These are phyloP conservation scores for Porphyrellus cyaneotinctus DNA, from an alignment of 768 basidiomycete genomes.

Conservation along the genomic window DNA sequence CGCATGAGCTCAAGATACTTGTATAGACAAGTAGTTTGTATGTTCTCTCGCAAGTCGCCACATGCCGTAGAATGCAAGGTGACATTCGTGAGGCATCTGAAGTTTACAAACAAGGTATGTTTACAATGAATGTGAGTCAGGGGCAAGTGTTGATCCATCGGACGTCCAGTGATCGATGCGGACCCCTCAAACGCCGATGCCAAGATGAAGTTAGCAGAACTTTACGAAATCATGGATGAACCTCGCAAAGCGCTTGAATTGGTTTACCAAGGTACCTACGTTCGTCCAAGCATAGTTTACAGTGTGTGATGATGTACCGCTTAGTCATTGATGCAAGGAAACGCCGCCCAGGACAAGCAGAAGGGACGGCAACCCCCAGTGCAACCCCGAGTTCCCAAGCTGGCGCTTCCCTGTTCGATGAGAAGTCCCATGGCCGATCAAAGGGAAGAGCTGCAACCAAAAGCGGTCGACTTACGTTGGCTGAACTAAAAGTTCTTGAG, in stretches of 20 bases:
- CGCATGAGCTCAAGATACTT: not conserved
- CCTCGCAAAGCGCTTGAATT: constrained; percentile 78
- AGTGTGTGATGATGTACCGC: constrained; percentile 50
- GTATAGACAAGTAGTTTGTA: constrained; percentile 71
- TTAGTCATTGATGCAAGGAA: constrained; percentile 60
- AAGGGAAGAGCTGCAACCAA: constrained; percentile 30
- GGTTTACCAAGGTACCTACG: constrained; percentile 49
- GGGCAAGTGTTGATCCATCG: constrained; percentile 20
- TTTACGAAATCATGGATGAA: constrained; percentile 81
- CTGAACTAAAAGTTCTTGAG: constrained; percentile 62
- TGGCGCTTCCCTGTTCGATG: constrained; percentile 59
- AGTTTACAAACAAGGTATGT: constrained; percentile 75
- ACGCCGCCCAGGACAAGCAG: constrained; percentile 36
- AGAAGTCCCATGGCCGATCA: constrained; percentile 40
- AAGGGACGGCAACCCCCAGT: constrained; percentile 10
- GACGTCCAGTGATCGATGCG: constrained; percentile 56
- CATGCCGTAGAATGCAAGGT: constrained; percentile 74
- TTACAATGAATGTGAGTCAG: not conserved
- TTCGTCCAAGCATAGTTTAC: constrained; percentile 33
- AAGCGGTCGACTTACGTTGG: constrained; percentile 46
- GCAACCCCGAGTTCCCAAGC: constrained; percentile 18
- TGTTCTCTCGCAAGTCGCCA: constrained; percentile 71
- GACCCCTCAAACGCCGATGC: constrained; percentile 77
- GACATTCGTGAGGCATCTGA: constrained; percentile 75
- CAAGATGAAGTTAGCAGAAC: constrained; percentile 86